Evolutionary conservation across 2,329 filamentous ascomycete species (phyloP).

Genomic region (Trichoderma sp.): DNA sequence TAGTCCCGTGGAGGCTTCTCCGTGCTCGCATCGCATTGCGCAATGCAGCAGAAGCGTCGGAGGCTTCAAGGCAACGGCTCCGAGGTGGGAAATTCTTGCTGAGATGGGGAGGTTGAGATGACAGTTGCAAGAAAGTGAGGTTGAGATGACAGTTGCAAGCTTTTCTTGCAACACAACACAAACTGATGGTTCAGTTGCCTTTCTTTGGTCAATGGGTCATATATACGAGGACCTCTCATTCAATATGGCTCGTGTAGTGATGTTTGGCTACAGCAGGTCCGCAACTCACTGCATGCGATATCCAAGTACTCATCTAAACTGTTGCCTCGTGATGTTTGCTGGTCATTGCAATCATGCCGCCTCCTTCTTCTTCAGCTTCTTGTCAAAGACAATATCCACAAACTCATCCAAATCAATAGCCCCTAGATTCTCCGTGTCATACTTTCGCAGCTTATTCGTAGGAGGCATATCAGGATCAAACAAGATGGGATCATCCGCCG

Average conservation of each 20-base stretch:
- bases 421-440: conserved; percentile 29
- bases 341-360: neutral
- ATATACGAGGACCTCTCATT: neutral
- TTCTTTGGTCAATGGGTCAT: neutral
- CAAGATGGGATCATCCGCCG: conserved; percentile 32
- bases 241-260: neutral
- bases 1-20: neutral
- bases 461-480: conserved; percentile 30
- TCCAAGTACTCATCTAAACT: neutral
- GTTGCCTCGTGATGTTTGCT: too few relatives aligned
- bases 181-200: neutral
- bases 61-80: neutral
- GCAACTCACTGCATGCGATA: neutral
- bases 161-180: neutral
- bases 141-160: neutral
- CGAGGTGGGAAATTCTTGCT: neutral
- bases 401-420: conserved; percentile 29
- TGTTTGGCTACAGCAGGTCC: neutral
- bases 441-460: conserved; percentile 30
- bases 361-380: conserved; percentile 26
- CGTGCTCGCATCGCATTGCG: conserved; percentile 7
- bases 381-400: conserved; percentile 28
- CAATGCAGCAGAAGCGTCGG: neutral
- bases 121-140: neutral
- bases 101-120: neutral